Evolutionary conservation across 805 yeast species (phyloP).

Genomic region (Debaryomyces maramus): DNA sequence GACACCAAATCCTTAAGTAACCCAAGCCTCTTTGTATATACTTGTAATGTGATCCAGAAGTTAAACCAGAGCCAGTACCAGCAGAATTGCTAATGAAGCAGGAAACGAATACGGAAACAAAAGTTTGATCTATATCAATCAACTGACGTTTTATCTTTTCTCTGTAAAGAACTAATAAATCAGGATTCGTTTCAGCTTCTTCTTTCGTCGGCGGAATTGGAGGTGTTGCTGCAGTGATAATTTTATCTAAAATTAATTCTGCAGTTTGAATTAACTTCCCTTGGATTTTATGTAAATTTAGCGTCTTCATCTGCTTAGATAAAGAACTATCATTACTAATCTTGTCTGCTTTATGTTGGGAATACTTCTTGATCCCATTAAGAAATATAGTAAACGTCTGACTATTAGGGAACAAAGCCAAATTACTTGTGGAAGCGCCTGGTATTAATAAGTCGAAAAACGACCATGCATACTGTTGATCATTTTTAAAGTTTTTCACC

Average conservation of each 20-base stretch:
- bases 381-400: constrained; percentile 42
- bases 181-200: constrained; percentile 19
- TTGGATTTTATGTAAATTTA: constrained; percentile 27
- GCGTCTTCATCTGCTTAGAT: constrained; percentile 18
- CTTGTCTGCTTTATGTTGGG: constrained; percentile 14
- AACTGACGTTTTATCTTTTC: constrained; percentile 15
- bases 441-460: constrained; percentile 31
- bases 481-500: constrained; percentile 31
- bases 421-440: constrained; percentile 10
- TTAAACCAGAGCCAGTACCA: constrained; percentile 26
- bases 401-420: constrained; percentile 26
- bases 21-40: constrained; percentile 31
- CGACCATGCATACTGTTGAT: constrained; percentile 38
- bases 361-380: constrained; percentile 30
- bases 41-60: constrained; percentile 29
- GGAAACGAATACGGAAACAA: constrained; percentile 30
- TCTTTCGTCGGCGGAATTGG: constrained; percentile 34
- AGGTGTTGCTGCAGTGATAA: constrained; percentile 29
- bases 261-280: constrained; percentile 27
- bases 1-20: constrained; percentile 34
- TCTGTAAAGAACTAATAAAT: constrained; percentile 17
- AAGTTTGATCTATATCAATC: constrained; percentile 33
- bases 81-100: constrained; percentile 25
- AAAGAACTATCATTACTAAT: constrained; percentile 15
- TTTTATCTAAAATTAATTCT: constrained; percentile 26